A percentile compares a stretch with the other conserved stretches of the same genome.
These are phyloP conservation scores for Fusarium devonianum DNA, from an alignment of 2,329 filamentous ascomycete species.

Conservation along the genomic window DNA sequence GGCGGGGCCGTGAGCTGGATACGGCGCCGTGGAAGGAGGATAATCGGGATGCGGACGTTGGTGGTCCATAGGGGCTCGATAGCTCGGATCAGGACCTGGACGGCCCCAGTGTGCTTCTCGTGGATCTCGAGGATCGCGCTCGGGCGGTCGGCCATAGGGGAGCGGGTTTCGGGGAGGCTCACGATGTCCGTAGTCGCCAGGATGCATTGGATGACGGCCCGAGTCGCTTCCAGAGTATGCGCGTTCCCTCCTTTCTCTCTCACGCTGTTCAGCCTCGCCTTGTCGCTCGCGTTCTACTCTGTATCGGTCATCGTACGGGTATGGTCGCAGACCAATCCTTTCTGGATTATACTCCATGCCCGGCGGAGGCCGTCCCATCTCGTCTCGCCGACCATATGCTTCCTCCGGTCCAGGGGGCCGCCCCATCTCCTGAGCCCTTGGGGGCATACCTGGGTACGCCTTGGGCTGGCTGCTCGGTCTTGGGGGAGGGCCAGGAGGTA, in stretches of 20 bases:
- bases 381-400: slow-evolving; percentile 59
- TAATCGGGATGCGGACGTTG: slow-evolving; percentile 58
- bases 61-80: slow-evolving; percentile 50
- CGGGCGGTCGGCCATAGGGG: slow-evolving; percentile 54
- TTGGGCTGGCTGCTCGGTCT: slow-evolving; percentile 62
- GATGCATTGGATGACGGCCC: slow-evolving; percentile 50
- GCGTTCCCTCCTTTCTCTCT: slow-evolving; percentile 54
- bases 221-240: slow-evolving; percentile 59
- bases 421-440: slow-evolving; percentile 57
- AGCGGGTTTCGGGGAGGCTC: slow-evolving; percentile 55
- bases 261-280: slow-evolving; percentile 53
- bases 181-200: slow-evolving; percentile 50
- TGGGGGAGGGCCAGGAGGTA: slow-evolving; percentile 53
- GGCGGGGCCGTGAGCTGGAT: slow-evolving; percentile 42
- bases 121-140: slow-evolving; percentile 49
- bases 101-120: slow-evolving; percentile 50
- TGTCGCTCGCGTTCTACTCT: slow-evolving; percentile 57
- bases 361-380: slow-evolving; percentile 48
- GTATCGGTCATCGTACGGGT: slow-evolving; percentile 62
- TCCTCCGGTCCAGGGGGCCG: slow-evolving; percentile 51
- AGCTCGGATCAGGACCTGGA: slow-evolving; percentile 44
- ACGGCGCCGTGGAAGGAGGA: slow-evolving; percentile 52
- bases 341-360: slow-evolving; percentile 62
- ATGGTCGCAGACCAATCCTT: slow-evolving; percentile 53
- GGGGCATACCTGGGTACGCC: slow-evolving; percentile 53